Conservation (phyloP, 805 yeast species). For the Nakazawaea ernobii region DNA sequence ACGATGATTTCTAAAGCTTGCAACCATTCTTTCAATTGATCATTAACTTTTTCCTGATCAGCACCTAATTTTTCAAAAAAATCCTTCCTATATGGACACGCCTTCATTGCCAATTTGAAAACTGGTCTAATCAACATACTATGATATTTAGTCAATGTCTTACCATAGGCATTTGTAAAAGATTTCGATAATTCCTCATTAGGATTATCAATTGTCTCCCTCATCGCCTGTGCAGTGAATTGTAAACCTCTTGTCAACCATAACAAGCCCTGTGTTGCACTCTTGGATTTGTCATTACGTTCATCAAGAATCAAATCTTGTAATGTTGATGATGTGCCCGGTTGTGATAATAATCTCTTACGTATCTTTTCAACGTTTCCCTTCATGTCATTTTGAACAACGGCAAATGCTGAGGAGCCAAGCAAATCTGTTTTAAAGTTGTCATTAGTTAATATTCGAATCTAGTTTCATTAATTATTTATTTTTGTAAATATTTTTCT, state of each 20-base stretch:
- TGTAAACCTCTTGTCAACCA: slow-evolving; percentile 85
- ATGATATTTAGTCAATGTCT: slow-evolving; percentile 78
- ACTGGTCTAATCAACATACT: slow-evolving; percentile 78
- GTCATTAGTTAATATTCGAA: background rate
- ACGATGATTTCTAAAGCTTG: slow-evolving; percentile 73
- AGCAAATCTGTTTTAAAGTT: slow-evolving; percentile 44
- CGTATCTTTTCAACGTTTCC: slow-evolving; percentile 81
- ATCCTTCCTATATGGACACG: slow-evolving; percentile 86
- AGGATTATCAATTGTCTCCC: slow-evolving; percentile 67
- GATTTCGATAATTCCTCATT: slow-evolving; percentile 63
- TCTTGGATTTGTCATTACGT: slow-evolving; percentile 53
- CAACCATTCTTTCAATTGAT: slow-evolving; percentile 70
- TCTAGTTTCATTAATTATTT: too few species aligned
- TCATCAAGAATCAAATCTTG: slow-evolving; percentile 76
- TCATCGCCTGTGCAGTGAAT: slow-evolving; percentile 87
- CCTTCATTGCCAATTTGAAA: slow-evolving; percentile 91
- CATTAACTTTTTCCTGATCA: slow-evolving; percentile 60
- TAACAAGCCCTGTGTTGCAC: slow-evolving; percentile 85
- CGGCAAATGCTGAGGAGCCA: slow-evolving; percentile 79
- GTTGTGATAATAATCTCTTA: slow-evolving; percentile 57
- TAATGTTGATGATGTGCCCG: slow-evolving; percentile 58
- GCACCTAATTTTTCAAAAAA: slow-evolving; percentile 78
- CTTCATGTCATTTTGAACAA: slow-evolving; percentile 82
- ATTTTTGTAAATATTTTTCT: too few species aligned
- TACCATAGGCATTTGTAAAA: slow-evolving; percentile 78